Percentiles rank a stretch among this genome's conserved stretches.
Evolutionary conservation across 306 rosid genomes (phyloP).

Genomic region (Lagenaria siceraria): DNA sequence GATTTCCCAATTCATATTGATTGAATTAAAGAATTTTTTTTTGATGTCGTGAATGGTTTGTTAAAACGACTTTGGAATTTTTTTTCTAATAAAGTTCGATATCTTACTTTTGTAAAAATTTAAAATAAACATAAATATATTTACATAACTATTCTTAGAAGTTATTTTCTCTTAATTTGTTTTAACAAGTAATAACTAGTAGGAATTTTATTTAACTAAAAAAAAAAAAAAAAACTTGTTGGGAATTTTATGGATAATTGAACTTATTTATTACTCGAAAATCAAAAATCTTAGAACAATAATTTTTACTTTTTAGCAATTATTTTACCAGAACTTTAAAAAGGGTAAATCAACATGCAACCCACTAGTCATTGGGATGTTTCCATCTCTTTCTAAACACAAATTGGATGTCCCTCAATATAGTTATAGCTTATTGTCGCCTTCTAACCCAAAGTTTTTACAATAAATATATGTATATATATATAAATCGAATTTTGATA

Average conservation of each 20-base stretch:
- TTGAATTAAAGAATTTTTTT: too few relatives aligned
- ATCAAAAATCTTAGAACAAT: not conserved
- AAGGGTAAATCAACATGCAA: not conserved
- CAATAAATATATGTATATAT: too few relatives aligned
- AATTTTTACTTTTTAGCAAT: not conserved
- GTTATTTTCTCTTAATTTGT: not conserved
- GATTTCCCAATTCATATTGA: too few relatives aligned
- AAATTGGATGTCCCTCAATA: not conserved
- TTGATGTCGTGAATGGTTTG: too few relatives aligned
- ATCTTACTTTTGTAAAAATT: too few relatives aligned
- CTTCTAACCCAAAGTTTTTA: not conserved
- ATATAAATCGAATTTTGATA: too few relatives aligned
- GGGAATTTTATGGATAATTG: not conserved
- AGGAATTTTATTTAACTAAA: too few relatives aligned
- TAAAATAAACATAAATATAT: too few relatives aligned
- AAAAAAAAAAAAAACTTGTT: too few relatives aligned
- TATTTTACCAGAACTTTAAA: not conserved
- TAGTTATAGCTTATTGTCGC: not conserved
- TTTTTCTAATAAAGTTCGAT: too few relatives aligned
- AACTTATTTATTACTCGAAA: not conserved
- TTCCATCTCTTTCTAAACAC: not conserved
- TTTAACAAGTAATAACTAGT: not conserved
- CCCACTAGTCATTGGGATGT: not conserved
- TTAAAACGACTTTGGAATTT: too few relatives aligned
- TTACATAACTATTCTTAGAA: not conserved